Evolutionary conservation across 441 rosid genomes (phyloP), one percentile per base, ranked within the genome.

Genomic region (Corymbia citriodora): DNA sequence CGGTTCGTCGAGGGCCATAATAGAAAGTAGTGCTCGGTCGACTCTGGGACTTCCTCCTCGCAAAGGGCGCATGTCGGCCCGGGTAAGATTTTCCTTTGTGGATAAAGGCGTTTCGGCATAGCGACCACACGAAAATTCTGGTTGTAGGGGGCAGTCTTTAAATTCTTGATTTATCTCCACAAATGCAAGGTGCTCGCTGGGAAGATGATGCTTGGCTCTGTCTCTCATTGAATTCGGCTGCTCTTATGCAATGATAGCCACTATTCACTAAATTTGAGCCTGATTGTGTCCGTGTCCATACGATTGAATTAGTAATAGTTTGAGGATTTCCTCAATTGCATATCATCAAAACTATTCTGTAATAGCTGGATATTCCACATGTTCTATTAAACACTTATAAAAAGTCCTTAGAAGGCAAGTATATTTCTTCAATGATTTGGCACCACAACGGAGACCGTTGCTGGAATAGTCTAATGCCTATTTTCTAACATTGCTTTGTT

Each of bases 281-380:
- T 0, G 3, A 12, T 5, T 0, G n/a, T 25, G n/a, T 59, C 2
- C n/a, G 0, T 10, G 2, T 25, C 7, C 65, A 59, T 23, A 25
- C 0, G 65, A 23, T 59, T 59, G 29, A 10, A 10, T 59, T 7
- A 59, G n/a, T 1, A 5, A 29, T 59, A 25, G 65, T 23, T 0
- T 5, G 4, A 61, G 68, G 68, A 61, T 61, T 61, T 61, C 16
- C 68, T 61, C 16, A 57, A 10, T 3, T 1, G 0, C 25, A 0
- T 61, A 61, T 61, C 68, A 61, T 61, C 8, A 27, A 5, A 61
- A 61, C 0, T 25, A 7, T 5, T 61, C 27, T 19, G 15, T 10
- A 61, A 3, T 27, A 61, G 31, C 27, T 61, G 15, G 14, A 59
- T 59, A 59, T 59, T 59, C 7, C 7, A 59, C 5, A 14, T 9